These are phyloP conservation scores for Tillandsia fasciculata DNA, from an alignment of 176 grass and related monocot genomes.

Conservation along the genomic window DNA sequence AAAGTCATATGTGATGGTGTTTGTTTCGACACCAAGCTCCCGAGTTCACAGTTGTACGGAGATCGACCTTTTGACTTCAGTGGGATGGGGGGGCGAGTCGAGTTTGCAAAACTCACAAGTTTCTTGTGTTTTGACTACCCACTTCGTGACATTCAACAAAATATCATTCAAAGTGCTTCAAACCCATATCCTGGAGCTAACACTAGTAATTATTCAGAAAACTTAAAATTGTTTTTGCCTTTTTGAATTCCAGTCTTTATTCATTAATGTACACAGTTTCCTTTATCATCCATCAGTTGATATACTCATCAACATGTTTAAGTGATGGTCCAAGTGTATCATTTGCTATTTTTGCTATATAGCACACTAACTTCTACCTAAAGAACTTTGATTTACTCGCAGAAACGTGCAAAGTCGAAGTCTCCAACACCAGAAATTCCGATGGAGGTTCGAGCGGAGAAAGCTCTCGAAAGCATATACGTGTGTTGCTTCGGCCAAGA, in stretches of 20 bases:
- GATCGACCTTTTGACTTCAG: no score
- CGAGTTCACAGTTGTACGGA: no score
- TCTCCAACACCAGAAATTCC: constrained; percentile 41
- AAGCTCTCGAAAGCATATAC: constrained; percentile 81
- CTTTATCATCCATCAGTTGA: not conserved
- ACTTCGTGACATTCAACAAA: not conserved
- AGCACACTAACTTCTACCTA: not conserved
- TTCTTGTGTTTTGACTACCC: no score
- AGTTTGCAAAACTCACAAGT: no score
- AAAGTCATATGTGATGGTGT: no score
- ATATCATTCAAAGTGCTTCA: not conserved
- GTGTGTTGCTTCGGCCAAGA: constrained; percentile 92
- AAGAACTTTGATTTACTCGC: constrained; percentile 6
- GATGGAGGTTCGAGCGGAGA: constrained; percentile 60
- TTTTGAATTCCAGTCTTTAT: not conserved
- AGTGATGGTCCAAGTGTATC: not conserved
- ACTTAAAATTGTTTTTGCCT: not conserved
- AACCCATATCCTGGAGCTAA: not conserved
- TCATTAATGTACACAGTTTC: not conserved
- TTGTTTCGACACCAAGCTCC: no score
- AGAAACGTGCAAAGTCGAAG: constrained; percentile 84
- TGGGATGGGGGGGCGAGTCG: no score
- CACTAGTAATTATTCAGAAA: not conserved
- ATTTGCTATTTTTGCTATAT: not conserved
- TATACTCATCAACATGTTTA: not conserved